Evolutionary conservation across 495 filamentous ascomycete genomes (phyloP).

Genomic region (Podospora appendiculata): DNA sequence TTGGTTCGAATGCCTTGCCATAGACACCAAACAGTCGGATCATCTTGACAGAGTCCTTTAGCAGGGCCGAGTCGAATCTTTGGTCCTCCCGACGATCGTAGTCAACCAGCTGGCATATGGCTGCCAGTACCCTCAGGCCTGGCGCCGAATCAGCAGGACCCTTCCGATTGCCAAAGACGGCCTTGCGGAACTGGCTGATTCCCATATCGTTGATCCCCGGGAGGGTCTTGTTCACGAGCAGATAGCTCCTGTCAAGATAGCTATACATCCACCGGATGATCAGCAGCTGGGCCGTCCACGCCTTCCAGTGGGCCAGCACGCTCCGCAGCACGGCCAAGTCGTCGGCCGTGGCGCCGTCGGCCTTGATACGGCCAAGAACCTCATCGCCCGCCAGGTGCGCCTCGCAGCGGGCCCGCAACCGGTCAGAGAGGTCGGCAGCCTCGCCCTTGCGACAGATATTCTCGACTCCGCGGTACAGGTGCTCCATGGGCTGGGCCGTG

Average conservation of each 20-base stretch:
- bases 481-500: slow-evolving; percentile 64
- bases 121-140: slow-evolving; percentile 52
- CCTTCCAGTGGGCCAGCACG: slow-evolving; percentile 63
- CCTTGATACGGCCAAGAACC: slow-evolving; percentile 35
- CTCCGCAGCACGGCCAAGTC: slow-evolving; percentile 44
- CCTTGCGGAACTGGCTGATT: slow-evolving; percentile 51
- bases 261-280: slow-evolving; percentile 78
- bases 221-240: slow-evolving; percentile 48
- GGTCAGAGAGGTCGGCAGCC: slow-evolving; percentile 55
- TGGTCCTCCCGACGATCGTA: slow-evolving; percentile 54
- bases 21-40: slow-evolving; percentile 78
- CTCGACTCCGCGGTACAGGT: slow-evolving; percentile 83
- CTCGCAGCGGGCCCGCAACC: slow-evolving; percentile 55
- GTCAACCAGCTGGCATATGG: slow-evolving; percentile 67
- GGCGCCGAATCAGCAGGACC: slow-evolving; percentile 24
- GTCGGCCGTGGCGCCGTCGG: slow-evolving; percentile 25
- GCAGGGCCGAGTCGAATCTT: slow-evolving; percentile 44
- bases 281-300: slow-evolving; percentile 74
- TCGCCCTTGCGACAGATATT: slow-evolving; percentile 74
- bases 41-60: slow-evolving; percentile 68
- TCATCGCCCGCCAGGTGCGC: slow-evolving; percentile 47
- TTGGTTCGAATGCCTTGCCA: slow-evolving; percentile 66
- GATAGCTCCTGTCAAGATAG: slow-evolving; percentile 83
- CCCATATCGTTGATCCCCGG: slow-evolving; percentile 50
- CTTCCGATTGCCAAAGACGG: slow-evolving; percentile 35